These are phyloP conservation scores for Apiosordaria backusii DNA, from an alignment of 495 filamentous ascomycete genomes.

Conservation along the genomic window DNA sequence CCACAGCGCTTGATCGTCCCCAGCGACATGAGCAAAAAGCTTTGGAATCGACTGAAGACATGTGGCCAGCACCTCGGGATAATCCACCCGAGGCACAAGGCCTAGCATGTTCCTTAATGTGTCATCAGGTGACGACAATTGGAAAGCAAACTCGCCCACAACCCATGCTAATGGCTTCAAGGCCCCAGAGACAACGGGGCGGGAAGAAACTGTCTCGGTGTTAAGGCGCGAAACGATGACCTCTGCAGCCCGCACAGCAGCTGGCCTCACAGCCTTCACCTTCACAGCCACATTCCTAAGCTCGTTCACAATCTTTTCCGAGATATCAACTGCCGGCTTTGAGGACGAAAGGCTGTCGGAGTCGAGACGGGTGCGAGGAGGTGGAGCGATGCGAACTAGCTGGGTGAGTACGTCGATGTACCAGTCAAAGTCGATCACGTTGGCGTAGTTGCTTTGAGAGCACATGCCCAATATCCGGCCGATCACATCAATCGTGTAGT, in stretches of 20 bases:
- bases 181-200: constrained; percentile 50
- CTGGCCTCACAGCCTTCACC: constrained; percentile 70
- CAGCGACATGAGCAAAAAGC: constrained; percentile 65
- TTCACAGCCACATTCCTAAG: constrained; percentile 88
- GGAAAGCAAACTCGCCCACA: constrained; percentile 75
- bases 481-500: constrained; percentile 78
- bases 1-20: constrained; percentile 55
- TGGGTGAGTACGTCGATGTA: constrained; percentile 84
- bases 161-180: constrained; percentile 77
- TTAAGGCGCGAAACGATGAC: constrained; percentile 56
- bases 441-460: constrained; percentile 81
- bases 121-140: constrained; percentile 60
- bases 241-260: constrained; percentile 81
- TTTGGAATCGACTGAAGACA: constrained; percentile 88
- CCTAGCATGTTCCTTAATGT: constrained; percentile 72
- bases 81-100: constrained; percentile 53
- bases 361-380: constrained; percentile 40
- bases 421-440: constrained; percentile 91
- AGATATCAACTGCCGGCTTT: constrained; percentile 49
- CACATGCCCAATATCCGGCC: constrained; percentile 83
- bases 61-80: constrained; percentile 60
- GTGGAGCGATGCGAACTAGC: constrained; percentile 65
- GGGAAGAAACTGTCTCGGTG: constrained; percentile 39
- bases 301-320: constrained; percentile 74
- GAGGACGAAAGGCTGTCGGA: constrained; percentile 41